Evolutionary conservation across 192 early-diverging fungal species (phyloP).

Genomic region (Glomus cerebriforme): DNA sequence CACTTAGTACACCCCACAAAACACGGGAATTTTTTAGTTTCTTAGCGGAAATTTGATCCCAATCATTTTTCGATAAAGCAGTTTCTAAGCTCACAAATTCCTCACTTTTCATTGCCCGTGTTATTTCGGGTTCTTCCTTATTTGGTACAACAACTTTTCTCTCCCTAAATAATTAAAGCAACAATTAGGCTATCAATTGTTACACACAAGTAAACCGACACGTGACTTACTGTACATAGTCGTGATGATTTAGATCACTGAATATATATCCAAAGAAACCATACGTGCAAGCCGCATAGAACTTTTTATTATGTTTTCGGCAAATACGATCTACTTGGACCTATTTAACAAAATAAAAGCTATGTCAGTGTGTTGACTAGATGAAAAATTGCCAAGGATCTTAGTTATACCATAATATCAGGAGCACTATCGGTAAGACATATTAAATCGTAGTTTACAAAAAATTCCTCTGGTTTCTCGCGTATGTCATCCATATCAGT

Average conservation of each 20-base stretch:
- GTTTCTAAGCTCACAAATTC: conserved; percentile 42
- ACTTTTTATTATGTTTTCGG: conserved; percentile 56
- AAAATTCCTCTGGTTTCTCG: conserved; percentile 51
- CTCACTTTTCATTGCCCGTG: conserved; percentile 35
- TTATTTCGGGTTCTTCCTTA: conserved; percentile 46
- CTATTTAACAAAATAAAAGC: conserved; percentile 26
- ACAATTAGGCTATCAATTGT: not conserved
- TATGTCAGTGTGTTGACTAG: conserved; percentile 1
- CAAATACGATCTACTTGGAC: conserved; percentile 65
- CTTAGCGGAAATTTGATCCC: conserved; percentile 42
- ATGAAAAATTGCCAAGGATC: not conserved
- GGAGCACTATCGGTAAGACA: conserved; percentile 53
- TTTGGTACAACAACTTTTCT: conserved; percentile 32
- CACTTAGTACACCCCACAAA: conserved; percentile 56
- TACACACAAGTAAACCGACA: not conserved
- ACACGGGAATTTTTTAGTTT: conserved; percentile 50
- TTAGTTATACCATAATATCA: conserved; percentile 45
- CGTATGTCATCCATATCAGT: conserved; percentile 50
- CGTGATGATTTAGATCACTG: conserved; percentile 70
- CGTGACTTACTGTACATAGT: conserved; percentile 54
- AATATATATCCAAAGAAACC: conserved; percentile 89
- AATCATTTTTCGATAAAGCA: conserved; percentile 43
- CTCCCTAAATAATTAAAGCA: conserved; percentile 22
- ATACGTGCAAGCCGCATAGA: conserved; percentile 65
- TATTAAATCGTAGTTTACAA: conserved; percentile 70